These are phyloP conservation scores for Botrytis porri DNA, from an alignment of 2,329 filamentous ascomycete genomes.

Conservation along the genomic window DNA sequence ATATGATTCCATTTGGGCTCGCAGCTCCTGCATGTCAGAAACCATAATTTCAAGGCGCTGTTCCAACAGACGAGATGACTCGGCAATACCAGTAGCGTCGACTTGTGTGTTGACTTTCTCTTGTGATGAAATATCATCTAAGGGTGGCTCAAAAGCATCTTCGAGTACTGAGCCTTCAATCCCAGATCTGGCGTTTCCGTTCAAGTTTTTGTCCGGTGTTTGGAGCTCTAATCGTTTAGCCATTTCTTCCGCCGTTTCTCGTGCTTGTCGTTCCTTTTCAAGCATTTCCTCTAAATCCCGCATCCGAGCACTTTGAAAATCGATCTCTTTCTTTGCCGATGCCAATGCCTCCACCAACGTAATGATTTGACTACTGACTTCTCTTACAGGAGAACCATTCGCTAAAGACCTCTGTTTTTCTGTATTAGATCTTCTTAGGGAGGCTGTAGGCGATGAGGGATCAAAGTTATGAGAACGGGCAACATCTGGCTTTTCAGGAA, in stretches of 20 bases:
- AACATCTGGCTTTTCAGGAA: constrained; percentile 88
- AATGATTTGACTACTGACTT: constrained; percentile 70
- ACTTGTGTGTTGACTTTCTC: constrained; percentile 34
- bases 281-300: constrained; percentile 78
- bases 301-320: constrained; percentile 75
- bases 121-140: constrained; percentile 31
- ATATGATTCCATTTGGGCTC: constrained; percentile 56
- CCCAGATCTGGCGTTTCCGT: constrained; percentile 41
- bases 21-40: constrained; percentile 34
- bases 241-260: constrained; percentile 80
- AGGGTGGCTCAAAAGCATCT: constrained; percentile 46
- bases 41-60: constrained; percentile 34
- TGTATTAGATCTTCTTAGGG: constrained; percentile 72
- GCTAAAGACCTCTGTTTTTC: constrained; percentile 65
- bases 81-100: constrained; percentile 78
- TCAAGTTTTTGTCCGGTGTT: constrained; percentile 41
- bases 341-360: constrained; percentile 82
- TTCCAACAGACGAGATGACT: constrained; percentile 55
- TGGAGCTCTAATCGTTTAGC: constrained; percentile 68
- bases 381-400: constrained; percentile 48
- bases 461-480: constrained; percentile 45
- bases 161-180: constrained; percentile 44
- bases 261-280: constrained; percentile 73
- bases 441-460: constrained; percentile 45
- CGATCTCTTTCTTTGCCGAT: constrained; percentile 80